These are phyloP conservation scores for Chenopodium berlandieri DNA, from an alignment of 148 eudicot genomes.

Conservation along the genomic window DNA sequence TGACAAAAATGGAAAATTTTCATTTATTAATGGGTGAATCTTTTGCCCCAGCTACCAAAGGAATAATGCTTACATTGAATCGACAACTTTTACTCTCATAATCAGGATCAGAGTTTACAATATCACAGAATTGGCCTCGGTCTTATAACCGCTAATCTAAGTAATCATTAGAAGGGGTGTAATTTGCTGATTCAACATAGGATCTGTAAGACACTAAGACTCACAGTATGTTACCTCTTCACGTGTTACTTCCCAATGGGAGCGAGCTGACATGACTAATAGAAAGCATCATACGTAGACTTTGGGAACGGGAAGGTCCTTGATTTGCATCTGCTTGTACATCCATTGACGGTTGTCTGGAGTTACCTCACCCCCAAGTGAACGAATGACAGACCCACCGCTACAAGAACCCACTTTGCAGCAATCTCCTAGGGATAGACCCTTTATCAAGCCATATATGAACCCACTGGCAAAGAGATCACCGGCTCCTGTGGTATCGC, in stretches of 20 bases:
- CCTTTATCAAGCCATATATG: constrained; percentile 79
- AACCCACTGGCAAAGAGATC: constrained; percentile 96
- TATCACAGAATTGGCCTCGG: neutral
- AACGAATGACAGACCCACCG: constrained; percentile 87
- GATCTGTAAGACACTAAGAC: neutral
- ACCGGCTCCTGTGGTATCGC: constrained; percentile 96
- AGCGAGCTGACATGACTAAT: neutral
- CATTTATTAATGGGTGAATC: neutral
- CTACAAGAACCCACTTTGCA: constrained; percentile 90
- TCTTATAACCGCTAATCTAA: neutral
- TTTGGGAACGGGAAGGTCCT: constrained; percentile 65
- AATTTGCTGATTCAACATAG: neutral
- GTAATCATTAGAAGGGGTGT: neutral
- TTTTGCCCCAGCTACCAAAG: neutral
- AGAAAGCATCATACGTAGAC: constrained; percentile 1
- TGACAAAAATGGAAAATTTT: neutral
- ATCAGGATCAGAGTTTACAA: neutral
- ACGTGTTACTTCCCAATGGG: neutral
- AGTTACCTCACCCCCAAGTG: constrained; percentile 89
- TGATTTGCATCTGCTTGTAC: constrained; percentile 81
- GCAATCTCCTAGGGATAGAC: constrained; percentile 78
- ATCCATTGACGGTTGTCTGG: constrained; percentile 93
- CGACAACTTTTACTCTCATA: neutral
- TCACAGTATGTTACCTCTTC: neutral
- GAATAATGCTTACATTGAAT: neutral